Evolutionary conservation across 345 rosid species (phyloP), one percentile per base, ranked within the genome.

Genomic region (Lepidium didymum): DNA sequence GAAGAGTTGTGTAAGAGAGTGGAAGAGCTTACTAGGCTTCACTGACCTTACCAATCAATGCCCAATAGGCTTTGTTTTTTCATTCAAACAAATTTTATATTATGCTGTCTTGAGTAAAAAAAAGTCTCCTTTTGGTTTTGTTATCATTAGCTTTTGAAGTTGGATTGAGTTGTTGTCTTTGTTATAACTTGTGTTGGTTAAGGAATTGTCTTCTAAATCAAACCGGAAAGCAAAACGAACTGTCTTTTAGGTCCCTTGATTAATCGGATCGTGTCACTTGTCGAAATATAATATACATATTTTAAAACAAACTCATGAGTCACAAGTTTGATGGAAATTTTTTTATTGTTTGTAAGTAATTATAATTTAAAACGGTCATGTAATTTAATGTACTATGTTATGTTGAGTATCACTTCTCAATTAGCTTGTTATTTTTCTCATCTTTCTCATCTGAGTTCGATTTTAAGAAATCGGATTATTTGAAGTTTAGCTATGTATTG

Each of bases 1-100:
- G 97, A 91, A 78, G 96, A 89, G 68, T 83, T 94, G 16, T 86
- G 92, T 79, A 87, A 89, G 85, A 87, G 90, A 77, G 92, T 94
- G 31, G 97, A 94, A 64, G 97, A 94, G 68, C 82, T 94, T 47
- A 89, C 96, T 18, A 81, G 97, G 86, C 82, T 94, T 76, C 97
- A 91, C 78, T 94, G 78, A 89, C 53, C 50, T 37, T 4, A 35
- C 12, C 47, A 73, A 19, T 21, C 61, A 12, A 56, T 40, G 36
- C 62, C 62, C 67, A 49, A 57, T 31, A 16, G 34, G 35, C 62
- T 60, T 21, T 66, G 55, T 31, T 57, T 13, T 12, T 40, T 21
- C 27, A 13, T 38, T 19, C n/a, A 21, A 29, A 29, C 7, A 29
- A 29, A 5, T 4, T 15, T 44, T 43, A 8, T 43, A 9, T 29